Evolutionary conservation across 2,329 filamentous ascomycete genomes (phyloP), one percentile per base, ranked within the genome.

Genomic region (Botryosphaeria dothidea): DNA sequence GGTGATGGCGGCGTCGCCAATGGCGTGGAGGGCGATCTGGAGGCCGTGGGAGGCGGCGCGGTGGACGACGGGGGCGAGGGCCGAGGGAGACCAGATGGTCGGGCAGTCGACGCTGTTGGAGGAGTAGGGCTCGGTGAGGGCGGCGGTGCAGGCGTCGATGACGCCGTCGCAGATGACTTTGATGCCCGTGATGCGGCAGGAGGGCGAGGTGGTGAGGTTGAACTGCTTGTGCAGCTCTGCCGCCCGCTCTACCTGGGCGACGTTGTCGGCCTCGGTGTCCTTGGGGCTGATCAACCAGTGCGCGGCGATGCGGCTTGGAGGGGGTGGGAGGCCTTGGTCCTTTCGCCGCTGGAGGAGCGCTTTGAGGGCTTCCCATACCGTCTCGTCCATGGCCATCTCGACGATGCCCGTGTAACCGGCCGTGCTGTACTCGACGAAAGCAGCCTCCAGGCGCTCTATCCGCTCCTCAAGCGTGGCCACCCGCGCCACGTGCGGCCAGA

Each of bases 141-240:
- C 85, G 0, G 88, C 88, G 1, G 88, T 90, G 73, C 87, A 90
- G 0, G 85, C 85, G 67, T 90, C 88, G 41, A 90, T 81, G 38
- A 88, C 85, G 11, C 88, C 88, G 66, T 90, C 88, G 69, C 84
- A 85, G 43, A 90, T 88, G 23, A 90, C 74, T 71, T 90, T 90
- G 73, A 90, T 83, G 4, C 88, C 88, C 0, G 86, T 83, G 8
- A 90, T 73, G 19, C 84, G 77, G 64, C 79, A 80, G 67, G 84
- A 80, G 1, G 82, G 82, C 54, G 75, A 80, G 4, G 77, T 81
- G 2, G 74, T 65, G 13, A 71, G 72, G 70, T 82, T 84, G 73
- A 80, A 84, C 64, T 79, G 69, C n/a, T 68, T 69, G 31, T 75
- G 77, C 52, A 86, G 75, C 71, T 83, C 81, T 62, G 82, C 80